phyloP scores from a whole-genome alignment of 768 basidiomycete genomes.

The Leucocoprinus leucothites region DNA sequence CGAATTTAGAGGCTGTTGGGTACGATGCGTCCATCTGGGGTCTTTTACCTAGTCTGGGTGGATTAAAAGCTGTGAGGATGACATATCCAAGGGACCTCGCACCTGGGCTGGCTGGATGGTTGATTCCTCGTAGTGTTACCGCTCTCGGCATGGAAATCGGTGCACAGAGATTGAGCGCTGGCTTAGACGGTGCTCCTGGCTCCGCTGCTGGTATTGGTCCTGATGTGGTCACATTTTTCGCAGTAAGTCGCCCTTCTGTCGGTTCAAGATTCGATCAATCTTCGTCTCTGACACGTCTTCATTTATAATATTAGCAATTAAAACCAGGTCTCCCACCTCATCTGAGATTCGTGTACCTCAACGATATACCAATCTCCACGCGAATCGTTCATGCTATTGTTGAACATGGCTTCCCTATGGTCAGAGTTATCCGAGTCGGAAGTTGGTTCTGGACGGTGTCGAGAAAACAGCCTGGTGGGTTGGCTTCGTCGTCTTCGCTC shows the following conservation, averaged over 20 bases:
- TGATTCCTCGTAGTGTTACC: constrained; percentile 53
- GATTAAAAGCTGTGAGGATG: constrained; percentile 53
- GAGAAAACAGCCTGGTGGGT: constrained; percentile 15
- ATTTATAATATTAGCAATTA: constrained; percentile 43
- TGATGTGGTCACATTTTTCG: constrained; percentile 4
- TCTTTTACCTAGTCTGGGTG: constrained; percentile 55
- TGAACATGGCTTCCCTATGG: constrained; percentile 61
- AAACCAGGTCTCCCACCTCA: constrained; percentile 51
- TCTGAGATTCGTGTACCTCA: constrained; percentile 55
- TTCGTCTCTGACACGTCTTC: neutral
- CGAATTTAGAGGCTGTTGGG: constrained; percentile 48
- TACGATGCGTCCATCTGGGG: constrained; percentile 74
- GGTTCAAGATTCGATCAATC: neutral
- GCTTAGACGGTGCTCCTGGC: constrained; percentile 39
- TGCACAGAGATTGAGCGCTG: constrained; percentile 33
- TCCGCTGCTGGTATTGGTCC: constrained; percentile 6
- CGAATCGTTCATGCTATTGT: constrained; percentile 35
- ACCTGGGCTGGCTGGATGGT: constrained; percentile 62
- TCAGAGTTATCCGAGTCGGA: constrained; percentile 53
- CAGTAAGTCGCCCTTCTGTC: neutral
- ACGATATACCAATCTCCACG: constrained; percentile 42
- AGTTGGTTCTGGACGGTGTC: constrained; percentile 53
- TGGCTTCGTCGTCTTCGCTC: constrained; percentile 1
- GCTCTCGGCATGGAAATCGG: constrained; percentile 44
- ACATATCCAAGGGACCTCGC: constrained; percentile 64